phyloP scores from a whole-genome alignment of 345 rosid genomes.

The Noccaea bulbosa region DNA sequence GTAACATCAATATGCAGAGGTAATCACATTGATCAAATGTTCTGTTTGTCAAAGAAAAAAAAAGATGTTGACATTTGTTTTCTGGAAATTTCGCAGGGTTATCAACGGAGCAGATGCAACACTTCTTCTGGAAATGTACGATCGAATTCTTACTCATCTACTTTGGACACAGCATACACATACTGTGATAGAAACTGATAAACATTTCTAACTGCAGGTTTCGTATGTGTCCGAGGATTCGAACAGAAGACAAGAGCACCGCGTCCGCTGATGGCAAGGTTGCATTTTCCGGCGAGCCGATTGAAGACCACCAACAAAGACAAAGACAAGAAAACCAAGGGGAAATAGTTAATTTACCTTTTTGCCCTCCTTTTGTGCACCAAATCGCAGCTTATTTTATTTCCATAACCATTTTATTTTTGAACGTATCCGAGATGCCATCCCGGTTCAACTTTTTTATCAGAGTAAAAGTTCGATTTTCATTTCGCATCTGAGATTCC shows the following conservation, averaged over 20 bases:
- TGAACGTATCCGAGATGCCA: conserved; percentile 40
- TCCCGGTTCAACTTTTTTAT: conserved; percentile 45
- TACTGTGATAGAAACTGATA: conserved; percentile 7
- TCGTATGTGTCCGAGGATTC: conserved; percentile 91
- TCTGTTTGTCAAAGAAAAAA: neutral
- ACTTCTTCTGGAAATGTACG: conserved; percentile 92
- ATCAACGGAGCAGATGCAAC: conserved; percentile 72
- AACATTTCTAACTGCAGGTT: conserved; percentile 52
- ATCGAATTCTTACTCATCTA: conserved; percentile 28
- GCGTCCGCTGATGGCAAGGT: conserved; percentile 73
- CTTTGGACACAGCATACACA: neutral
- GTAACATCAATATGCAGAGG: conserved; percentile 89
- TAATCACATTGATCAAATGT: conserved; percentile 36
- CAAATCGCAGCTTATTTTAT: conserved; percentile 12
- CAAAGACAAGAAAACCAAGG: too few relatives aligned
- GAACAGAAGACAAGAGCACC: conserved; percentile 78
- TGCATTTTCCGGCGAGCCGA: conserved; percentile 74
- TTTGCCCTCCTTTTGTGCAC: conserved; percentile 6
- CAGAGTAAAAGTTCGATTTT: conserved; percentile 30
- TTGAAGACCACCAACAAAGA: conserved; percentile 42
- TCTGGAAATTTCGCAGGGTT: conserved; percentile 58
- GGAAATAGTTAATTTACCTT: neutral
- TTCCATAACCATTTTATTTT: neutral
- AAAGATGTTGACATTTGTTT: conserved; percentile 34
- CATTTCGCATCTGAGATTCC: conserved; percentile 17